These are phyloP conservation scores for Sporisorium iseilematis-ciliati DNA, from an alignment of 1,284 basidiomycete species.

Conservation along the genomic window DNA sequence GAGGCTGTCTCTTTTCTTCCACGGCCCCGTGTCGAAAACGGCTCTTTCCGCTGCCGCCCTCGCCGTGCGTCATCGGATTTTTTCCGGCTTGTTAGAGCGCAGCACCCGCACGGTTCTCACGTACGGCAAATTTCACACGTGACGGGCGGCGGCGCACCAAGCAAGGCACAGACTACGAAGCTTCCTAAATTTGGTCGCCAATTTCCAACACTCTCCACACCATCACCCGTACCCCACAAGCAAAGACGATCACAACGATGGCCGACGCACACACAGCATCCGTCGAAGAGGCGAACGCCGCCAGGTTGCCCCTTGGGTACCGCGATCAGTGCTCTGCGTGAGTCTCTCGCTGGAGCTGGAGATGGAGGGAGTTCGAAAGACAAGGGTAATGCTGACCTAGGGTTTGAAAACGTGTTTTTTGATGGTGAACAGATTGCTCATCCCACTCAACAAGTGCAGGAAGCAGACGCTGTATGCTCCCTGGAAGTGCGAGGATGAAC, in stretches of 20 bases:
- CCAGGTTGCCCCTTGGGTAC: conserved; percentile 83
- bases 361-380: not conserved
- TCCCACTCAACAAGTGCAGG: conserved; percentile 86
- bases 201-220: not conserved
- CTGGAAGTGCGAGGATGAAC: conserved; percentile 86
- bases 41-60: conserved; percentile 20
- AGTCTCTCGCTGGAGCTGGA: conserved; percentile 67
- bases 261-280: conserved; percentile 76
- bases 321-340: conserved; percentile 92
- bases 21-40: not conserved
- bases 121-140: not conserved
- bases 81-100: no score
- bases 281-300: conserved; percentile 82
- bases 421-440: conserved; percentile 77
- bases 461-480: conserved; percentile 79
- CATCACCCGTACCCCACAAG: no score
- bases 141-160: conserved; percentile 1
- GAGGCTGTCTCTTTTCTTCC: not conserved
- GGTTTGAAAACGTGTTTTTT: not conserved
- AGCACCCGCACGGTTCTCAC: no score
- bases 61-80: no score
- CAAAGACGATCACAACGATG: conserved; percentile 17
- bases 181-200: no score
- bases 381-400: conserved; percentile 7
- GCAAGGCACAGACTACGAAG: not conserved